Evolutionary conservation across 2,329 filamentous ascomycete genomes (phyloP).

Genomic region (Pyricularia sp.): DNA sequence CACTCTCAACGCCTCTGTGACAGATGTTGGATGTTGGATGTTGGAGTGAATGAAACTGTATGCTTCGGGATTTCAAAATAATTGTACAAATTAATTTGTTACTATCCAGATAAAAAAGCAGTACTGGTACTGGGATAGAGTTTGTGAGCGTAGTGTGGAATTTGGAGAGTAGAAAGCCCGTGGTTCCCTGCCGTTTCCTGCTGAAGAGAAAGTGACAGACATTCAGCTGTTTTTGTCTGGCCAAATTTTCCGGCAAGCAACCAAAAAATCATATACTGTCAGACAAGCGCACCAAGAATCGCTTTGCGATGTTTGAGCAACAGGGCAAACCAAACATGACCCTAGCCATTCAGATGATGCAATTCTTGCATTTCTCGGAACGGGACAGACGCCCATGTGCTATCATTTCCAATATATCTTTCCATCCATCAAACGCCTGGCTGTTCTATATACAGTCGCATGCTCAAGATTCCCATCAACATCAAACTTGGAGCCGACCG

Average conservation of each 20-base stretch:
- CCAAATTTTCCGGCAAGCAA: not conserved
- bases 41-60: not conserved
- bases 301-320: not conserved
- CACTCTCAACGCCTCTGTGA: not conserved
- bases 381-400: not conserved
- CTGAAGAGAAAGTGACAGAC: not conserved
- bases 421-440: constrained; percentile 2
- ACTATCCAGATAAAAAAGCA: not conserved
- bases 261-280: no score
- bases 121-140: not conserved
- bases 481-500: constrained; percentile 2
- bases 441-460: constrained; percentile 3
- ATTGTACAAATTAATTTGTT: not conserved
- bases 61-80: not conserved
- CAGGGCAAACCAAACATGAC: not conserved
- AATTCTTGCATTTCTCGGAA: not conserved
- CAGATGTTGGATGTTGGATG: not conserved
- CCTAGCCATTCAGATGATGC: not conserved
- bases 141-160: not conserved
- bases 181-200: not conserved
- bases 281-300: no score
- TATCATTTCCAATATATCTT: constrained; percentile 3
- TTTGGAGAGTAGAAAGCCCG: not conserved
- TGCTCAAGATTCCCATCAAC: not conserved
- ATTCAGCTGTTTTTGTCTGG: not conserved